Conservation (phyloP, 495 filamentous ascomycete species). For the Amniculicola lignicola region DNA sequence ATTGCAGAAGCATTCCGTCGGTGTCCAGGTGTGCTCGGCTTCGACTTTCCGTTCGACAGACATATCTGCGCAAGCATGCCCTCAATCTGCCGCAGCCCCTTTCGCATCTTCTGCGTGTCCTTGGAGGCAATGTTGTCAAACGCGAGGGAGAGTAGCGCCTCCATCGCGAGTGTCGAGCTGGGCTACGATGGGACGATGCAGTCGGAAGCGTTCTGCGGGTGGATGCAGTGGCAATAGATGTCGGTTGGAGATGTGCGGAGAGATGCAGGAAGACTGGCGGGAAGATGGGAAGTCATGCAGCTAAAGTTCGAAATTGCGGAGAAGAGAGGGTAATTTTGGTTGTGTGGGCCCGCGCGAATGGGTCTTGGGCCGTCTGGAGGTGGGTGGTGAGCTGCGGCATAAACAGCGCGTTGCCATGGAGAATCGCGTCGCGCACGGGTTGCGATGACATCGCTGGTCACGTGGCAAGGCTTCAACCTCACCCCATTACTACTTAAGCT, state of each 20-base stretch:
- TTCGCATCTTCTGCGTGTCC: slow-evolving; percentile 81
- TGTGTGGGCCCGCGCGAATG: slow-evolving; percentile 19
- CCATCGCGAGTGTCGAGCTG: slow-evolving; percentile 60
- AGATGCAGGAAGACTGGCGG: slow-evolving; percentile 23
- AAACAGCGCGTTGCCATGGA: slow-evolving; percentile 30
- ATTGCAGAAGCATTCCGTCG: slow-evolving; percentile 37
- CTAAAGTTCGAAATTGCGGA: slow-evolving; percentile 28
- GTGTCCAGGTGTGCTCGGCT: slow-evolving; percentile 39
- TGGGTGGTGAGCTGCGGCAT: neutral
- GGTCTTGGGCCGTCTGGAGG: slow-evolving; percentile 19
- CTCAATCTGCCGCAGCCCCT: slow-evolving; percentile 92
- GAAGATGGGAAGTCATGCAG: slow-evolving; percentile 22
- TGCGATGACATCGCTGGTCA: neutral
- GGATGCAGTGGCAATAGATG: neutral
- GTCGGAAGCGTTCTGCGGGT: neutral
- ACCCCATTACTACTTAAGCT: neutral
- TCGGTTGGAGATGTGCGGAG: neutral
- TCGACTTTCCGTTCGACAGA: slow-evolving; percentile 57
- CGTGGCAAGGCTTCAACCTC: neutral
- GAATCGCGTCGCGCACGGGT: neutral
- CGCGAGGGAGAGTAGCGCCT: slow-evolving; percentile 83
- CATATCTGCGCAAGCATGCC: slow-evolving; percentile 95
- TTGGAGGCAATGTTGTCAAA: slow-evolving; percentile 97
- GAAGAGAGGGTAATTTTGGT: slow-evolving; percentile 20
- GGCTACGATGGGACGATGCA: slow-evolving; percentile 1